phyloP scores from a whole-genome alignment of 148 eudicot genomes.

The Nyssa sinensis region DNA sequence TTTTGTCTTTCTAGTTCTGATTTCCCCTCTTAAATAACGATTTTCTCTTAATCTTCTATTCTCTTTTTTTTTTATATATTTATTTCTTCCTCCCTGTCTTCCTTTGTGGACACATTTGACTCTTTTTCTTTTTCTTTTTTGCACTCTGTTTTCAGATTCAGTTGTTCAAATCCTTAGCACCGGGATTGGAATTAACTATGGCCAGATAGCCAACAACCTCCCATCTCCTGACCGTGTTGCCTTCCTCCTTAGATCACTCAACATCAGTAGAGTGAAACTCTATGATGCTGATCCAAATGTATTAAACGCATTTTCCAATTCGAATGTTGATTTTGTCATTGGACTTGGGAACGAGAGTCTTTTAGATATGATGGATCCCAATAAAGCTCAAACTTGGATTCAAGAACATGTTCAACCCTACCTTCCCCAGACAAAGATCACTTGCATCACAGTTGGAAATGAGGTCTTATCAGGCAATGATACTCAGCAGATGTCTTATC shows the following conservation, averaged over 20 bases:
- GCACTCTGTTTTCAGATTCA: conserved; percentile 34
- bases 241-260: no score
- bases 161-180: conserved; percentile 24
- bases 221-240: conserved; percentile 44
- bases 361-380: conserved; percentile 40
- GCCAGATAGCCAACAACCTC: conserved; percentile 83
- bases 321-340: conserved; percentile 54
- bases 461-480: conserved; percentile 57
- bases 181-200: conserved; percentile 84
- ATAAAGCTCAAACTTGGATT: conserved; percentile 64
- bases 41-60: no score
- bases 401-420: conserved; percentile 60
- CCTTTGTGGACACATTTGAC: no score
- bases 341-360: conserved; percentile 68
- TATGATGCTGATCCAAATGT: no score
- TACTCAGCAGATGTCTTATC: conserved; percentile 35
- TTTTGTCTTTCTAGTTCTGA: not conserved
- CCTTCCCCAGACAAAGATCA: conserved; percentile 57
- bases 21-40: not conserved
- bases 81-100: no score
- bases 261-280: no score
- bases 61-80: no score
- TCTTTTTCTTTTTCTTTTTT: no score
- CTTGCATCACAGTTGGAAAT: conserved; percentile 72
- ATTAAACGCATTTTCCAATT: no score